phyloP scores from a whole-genome alignment of 768 basidiomycete species.

The Pulveroboletus sp. region DNA sequence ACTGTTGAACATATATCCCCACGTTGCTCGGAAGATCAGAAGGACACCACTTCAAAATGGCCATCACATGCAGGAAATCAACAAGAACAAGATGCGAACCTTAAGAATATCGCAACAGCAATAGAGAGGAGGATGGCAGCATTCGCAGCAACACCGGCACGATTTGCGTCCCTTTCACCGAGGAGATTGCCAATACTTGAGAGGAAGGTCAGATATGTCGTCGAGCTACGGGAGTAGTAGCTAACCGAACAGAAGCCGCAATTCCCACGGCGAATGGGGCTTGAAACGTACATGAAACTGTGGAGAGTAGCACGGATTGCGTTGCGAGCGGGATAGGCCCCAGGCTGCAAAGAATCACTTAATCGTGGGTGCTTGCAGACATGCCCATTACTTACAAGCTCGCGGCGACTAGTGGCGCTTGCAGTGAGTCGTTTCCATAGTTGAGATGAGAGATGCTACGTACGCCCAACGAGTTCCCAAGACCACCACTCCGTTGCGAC shows the following conservation, averaged over 20 bases:
- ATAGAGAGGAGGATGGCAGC: conserved; percentile 64
- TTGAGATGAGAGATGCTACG: conserved; percentile 1
- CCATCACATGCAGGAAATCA: neutral
- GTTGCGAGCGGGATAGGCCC: conserved; percentile 81
- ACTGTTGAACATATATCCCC: conserved; percentile 75
- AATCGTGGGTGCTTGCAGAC: neutral
- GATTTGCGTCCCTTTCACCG: conserved; percentile 68
- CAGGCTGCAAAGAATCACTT: conserved; percentile 43
- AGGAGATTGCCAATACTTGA: conserved; percentile 80
- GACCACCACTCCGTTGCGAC: conserved; percentile 95
- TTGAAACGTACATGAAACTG: conserved; percentile 73
- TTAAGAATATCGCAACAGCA: conserved; percentile 52
- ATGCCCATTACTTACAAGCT: conserved; percentile 38
- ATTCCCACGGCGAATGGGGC: conserved; percentile 78
- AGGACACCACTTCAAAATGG: conserved; percentile 38
- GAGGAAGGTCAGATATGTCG: too few relatives aligned
- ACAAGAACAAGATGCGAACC: conserved; percentile 36
- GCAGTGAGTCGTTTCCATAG: too few relatives aligned
- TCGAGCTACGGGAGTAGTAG: conserved; percentile 1
- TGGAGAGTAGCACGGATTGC: conserved; percentile 79
- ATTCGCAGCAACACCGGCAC: conserved; percentile 66
- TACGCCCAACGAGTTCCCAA: conserved; percentile 76
- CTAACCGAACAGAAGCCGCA: conserved; percentile 78
- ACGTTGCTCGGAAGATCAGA: conserved; percentile 54
- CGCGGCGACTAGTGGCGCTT: conserved; percentile 38